phyloP scores from a whole-genome alignment of 2,329 filamentous ascomycete species.

The Chaetomiaceae sp. region DNA sequence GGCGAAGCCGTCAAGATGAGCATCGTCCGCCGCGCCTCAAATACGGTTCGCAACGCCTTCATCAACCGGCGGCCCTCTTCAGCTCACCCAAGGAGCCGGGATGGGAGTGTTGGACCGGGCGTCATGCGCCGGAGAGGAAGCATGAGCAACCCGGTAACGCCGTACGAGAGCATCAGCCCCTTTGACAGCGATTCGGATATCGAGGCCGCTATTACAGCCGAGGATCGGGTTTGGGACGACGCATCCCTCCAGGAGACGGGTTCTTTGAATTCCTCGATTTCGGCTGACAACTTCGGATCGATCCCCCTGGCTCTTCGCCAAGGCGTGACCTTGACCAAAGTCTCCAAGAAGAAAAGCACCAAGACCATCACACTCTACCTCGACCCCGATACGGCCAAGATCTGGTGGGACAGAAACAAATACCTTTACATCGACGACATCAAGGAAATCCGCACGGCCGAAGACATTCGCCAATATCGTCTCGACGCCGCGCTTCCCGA shows the following conservation, averaged over 20 bases:
- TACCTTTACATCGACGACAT: conserved; percentile 94
- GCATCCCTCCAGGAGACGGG: conserved; percentile 45
- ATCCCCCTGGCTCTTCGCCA: conserved; percentile 72
- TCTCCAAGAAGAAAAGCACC: conserved; percentile 81
- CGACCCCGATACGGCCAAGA: conserved; percentile 77
- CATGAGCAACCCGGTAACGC: conserved; percentile 59
- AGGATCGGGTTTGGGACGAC: conserved; percentile 43
- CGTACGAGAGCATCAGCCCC: conserved; percentile 40
- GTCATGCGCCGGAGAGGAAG: conserved; percentile 76
- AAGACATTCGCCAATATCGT: conserved; percentile 82
- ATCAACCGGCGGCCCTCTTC: conserved; percentile 71
- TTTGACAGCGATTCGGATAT: conserved; percentile 37
- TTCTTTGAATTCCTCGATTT: conserved; percentile 44
- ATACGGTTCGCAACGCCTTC: conserved; percentile 46
- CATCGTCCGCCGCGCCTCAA: conserved; percentile 81
- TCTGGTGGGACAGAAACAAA: conserved; percentile 83
- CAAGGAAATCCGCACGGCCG: conserved; percentile 78
- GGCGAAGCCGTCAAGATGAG: conserved; percentile 42
- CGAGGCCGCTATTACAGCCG: conserved; percentile 35
- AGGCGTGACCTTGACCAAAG: conserved; percentile 74
- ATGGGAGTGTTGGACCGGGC: conserved; percentile 84
- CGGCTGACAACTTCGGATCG: conserved; percentile 29
- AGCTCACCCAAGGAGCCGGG: conserved; percentile 69
- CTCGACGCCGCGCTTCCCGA: conserved; percentile 73
- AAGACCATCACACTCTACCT: conserved; percentile 69